These are phyloP conservation scores for Cyclotella distinguenda DNA, from an alignment of 108 stramenopile genomes.

Conservation along the genomic window DNA sequence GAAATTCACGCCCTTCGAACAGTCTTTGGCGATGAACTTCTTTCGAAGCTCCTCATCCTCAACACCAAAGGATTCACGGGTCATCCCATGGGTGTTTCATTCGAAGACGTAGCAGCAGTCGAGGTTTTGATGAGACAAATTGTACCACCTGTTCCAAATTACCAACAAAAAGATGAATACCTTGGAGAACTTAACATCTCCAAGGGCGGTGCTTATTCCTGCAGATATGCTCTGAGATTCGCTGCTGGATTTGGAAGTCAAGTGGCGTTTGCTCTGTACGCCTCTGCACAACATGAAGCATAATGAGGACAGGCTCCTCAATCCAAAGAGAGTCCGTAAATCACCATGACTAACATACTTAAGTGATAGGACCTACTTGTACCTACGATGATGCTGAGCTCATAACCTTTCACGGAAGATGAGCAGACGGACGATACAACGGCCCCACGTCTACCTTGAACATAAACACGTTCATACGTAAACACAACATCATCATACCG, in stretches of 20 bases:
- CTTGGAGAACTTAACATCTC: conserved; percentile 91
- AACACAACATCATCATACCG: no score
- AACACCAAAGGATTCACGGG: conserved; percentile 97
- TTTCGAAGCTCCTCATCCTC: conserved; percentile 83
- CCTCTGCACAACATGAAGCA: conserved; percentile 32
- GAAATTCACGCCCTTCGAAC: conserved; percentile 87
- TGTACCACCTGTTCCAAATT: conserved; percentile 92
- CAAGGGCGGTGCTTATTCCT: conserved; percentile 87
- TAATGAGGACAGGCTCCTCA: no score
- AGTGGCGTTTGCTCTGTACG: conserved; percentile 94
- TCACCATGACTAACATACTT: no score
- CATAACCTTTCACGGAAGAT: no score
- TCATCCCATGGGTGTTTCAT: conserved; percentile 97
- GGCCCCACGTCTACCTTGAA: no score
- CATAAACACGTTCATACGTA: no score
- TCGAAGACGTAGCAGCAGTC: conserved; percentile 95
- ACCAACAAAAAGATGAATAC: conserved; percentile 77
- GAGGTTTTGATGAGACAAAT: conserved; percentile 83
- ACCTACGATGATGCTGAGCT: no score
- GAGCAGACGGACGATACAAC: no score
- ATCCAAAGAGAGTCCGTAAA: no score
- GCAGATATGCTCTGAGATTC: conserved; percentile 90
- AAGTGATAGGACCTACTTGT: no score
- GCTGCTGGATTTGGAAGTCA: conserved; percentile 97
- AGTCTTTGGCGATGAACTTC: conserved; percentile 90